Percentiles rank a stretch among this genome's conserved stretches.
Conservation (phyloP, 306 rosid species). For the Dicorynia guianensis region DNA sequence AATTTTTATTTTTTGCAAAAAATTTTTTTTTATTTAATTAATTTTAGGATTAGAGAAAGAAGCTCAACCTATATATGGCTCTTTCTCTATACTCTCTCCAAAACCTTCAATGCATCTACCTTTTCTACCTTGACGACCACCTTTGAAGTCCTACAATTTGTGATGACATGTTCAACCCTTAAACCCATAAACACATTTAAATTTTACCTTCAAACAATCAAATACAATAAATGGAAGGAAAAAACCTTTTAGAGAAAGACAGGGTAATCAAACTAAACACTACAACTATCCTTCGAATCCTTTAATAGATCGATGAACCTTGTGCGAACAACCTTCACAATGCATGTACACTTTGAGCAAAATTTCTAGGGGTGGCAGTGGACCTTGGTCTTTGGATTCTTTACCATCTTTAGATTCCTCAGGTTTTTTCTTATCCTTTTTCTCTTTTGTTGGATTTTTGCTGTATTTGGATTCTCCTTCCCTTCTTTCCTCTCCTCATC, state of each 20-base stretch:
- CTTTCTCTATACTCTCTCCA: constrained; percentile 81
- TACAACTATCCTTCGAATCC: constrained; percentile 64
- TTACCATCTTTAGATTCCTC: constrained; percentile 39
- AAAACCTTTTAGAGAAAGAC: not conserved
- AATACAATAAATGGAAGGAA: not conserved
- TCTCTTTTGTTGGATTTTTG: constrained; percentile 40
- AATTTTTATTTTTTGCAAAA: too few species aligned
- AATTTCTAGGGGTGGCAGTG: constrained; percentile 64
- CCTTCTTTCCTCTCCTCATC: constrained; percentile 29
- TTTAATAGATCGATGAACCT: constrained; percentile 78
- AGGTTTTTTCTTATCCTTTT: constrained; percentile 16
- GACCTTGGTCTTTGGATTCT: constrained; percentile 44
- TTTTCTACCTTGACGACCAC: constrained; percentile 87
- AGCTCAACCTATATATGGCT: constrained; percentile 77
- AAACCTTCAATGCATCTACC: constrained; percentile 76
- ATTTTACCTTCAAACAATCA: not conserved
- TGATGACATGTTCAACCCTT: constrained; percentile 79
- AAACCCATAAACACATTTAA: not conserved
- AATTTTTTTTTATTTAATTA: too few species aligned
- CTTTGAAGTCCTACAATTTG: constrained; percentile 66
- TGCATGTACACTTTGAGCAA: constrained; percentile 88
- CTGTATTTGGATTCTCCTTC: not conserved
- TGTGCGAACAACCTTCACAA: constrained; percentile 94
- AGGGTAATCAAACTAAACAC: not conserved
- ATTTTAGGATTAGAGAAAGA: constrained; percentile 77